Percentiles rank a stretch among this genome's conserved stretches.
These are phyloP conservation scores for Scytalidium sp. DNA, from an alignment of 2,329 filamentous ascomycete species.

Conservation along the genomic window DNA sequence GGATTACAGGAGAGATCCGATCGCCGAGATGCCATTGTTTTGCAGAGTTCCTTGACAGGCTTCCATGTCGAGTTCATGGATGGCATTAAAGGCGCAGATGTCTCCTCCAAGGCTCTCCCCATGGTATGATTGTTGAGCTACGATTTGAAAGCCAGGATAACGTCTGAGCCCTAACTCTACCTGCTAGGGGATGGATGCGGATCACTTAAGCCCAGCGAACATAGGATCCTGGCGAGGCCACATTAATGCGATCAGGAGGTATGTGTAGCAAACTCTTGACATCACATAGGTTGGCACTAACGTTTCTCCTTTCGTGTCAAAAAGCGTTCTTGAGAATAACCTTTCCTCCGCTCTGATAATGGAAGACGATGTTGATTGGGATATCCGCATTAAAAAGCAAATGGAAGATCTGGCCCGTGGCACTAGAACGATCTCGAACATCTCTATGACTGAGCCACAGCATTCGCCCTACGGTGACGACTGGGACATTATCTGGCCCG, in stretches of 20 bases:
- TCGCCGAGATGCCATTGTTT: constrained; percentile 43
- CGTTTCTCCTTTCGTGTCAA: not conserved
- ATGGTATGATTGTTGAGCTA: constrained; percentile 4
- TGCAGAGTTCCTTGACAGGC: constrained; percentile 38
- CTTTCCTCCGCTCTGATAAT: constrained; percentile 38
- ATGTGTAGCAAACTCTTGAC: constrained; percentile 5
- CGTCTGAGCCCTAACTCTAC: not conserved
- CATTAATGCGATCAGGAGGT: constrained; percentile 33
- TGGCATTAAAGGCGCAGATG: constrained; percentile 35
- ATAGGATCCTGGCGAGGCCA: constrained; percentile 39
- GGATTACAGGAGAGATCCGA: constrained; percentile 43
- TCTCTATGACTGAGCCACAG: constrained; percentile 6
- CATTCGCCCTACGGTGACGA: constrained; percentile 28
- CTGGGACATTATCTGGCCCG: constrained; percentile 35
- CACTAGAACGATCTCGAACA: constrained; percentile 6
- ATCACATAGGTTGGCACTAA: not conserved
- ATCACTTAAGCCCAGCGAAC: constrained; percentile 23
- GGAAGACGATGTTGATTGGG: constrained; percentile 44
- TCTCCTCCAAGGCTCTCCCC: constrained; percentile 39
- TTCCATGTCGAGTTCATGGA: constrained; percentile 42
- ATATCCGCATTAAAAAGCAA: constrained; percentile 32
- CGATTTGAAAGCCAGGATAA: too few species aligned
- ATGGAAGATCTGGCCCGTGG: constrained; percentile 26
- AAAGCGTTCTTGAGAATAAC: constrained; percentile 29
- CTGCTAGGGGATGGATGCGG: constrained; percentile 4